Evolutionary conservation across 345 rosid species (phyloP).

Genomic region (Stellera chamaejasme): DNA sequence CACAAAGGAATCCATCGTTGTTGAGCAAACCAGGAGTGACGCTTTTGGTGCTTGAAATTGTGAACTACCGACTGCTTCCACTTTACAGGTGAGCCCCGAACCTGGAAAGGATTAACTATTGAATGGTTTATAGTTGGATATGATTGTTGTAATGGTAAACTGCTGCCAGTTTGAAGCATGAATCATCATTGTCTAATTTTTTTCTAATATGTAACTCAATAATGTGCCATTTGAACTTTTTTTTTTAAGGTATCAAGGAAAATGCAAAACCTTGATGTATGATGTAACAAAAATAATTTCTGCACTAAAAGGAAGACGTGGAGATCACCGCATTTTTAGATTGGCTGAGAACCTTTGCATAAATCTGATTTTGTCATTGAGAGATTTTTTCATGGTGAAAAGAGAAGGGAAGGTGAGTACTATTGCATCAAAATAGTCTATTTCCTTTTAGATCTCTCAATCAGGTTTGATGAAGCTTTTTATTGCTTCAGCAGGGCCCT

Average conservation of each 20-base stretch:
- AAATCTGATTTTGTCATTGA: slow-evolving; percentile 78
- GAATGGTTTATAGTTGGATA: background rate
- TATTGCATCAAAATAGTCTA: slow-evolving; percentile 6
- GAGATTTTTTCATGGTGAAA: slow-evolving; percentile 86
- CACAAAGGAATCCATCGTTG: slow-evolving; percentile 74
- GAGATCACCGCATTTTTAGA: slow-evolving; percentile 93
- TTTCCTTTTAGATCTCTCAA: slow-evolving; percentile 6
- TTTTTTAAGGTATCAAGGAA: slow-evolving; percentile 71
- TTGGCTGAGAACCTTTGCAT: slow-evolving; percentile 93
- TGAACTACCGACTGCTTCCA: slow-evolving; percentile 91
- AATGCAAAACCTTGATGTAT: slow-evolving; percentile 87
- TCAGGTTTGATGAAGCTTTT: slow-evolving; percentile 12
- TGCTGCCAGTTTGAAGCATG: background rate
- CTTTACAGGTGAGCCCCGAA: slow-evolving; percentile 67
- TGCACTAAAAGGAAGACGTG: slow-evolving; percentile 86
- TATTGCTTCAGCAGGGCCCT: slow-evolving; percentile 59
- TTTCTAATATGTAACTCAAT: slow-evolving; percentile 2
- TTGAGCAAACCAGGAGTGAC: slow-evolving; percentile 92
- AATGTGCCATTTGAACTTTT: slow-evolving; percentile 5
- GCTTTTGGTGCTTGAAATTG: slow-evolving; percentile 84
- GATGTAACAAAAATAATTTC: slow-evolving; percentile 93
- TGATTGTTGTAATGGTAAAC: background rate
- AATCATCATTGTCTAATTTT: background rate
- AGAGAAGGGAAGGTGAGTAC: slow-evolving; percentile 84
- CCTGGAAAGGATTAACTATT: slow-evolving; percentile 5